Evolutionary conservation across 805 yeast genomes (phyloP).

Genomic region (Yamadazyma scolyti): DNA sequence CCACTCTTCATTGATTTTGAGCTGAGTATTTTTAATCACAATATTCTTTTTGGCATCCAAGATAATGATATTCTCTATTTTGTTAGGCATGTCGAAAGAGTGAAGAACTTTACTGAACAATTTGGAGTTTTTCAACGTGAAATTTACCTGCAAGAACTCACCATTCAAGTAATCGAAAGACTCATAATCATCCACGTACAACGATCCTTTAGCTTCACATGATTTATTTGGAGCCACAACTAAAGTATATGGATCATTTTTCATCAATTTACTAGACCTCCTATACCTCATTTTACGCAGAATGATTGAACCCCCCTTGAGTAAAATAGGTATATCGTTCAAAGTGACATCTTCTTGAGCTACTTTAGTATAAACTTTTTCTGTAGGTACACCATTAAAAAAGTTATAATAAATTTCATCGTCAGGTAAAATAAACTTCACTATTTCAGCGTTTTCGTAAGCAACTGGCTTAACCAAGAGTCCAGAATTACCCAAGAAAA

Average conservation of each 20-base stretch:
- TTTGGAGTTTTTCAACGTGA: slow-evolving; percentile 15
- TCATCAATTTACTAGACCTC: slow-evolving; percentile 74
- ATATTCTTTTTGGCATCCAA: slow-evolving; percentile 24
- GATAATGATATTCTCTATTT: slow-evolving; percentile 54
- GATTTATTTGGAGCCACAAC: slow-evolving; percentile 52
- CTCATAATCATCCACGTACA: slow-evolving; percentile 86
- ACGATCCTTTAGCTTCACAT: slow-evolving; percentile 51
- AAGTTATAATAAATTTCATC: slow-evolving; percentile 55
- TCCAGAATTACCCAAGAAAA: slow-evolving; percentile 69
- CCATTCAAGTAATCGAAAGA: slow-evolving; percentile 55
- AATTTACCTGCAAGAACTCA: slow-evolving; percentile 42
- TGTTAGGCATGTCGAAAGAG: slow-evolving; percentile 24
- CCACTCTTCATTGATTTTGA: slow-evolving; percentile 50
- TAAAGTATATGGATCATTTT: slow-evolving; percentile 75
- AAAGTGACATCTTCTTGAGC: slow-evolving; percentile 43
- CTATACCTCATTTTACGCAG: slow-evolving; percentile 70
- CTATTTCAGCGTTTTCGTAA: slow-evolving; percentile 41
- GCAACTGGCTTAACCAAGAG: slow-evolving; percentile 79
- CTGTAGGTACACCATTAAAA: slow-evolving; percentile 26
- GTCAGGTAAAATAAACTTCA: slow-evolving; percentile 52
- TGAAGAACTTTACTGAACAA: slow-evolving; percentile 3
- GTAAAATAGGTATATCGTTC: slow-evolving; percentile 62
- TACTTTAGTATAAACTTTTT: slow-evolving; percentile 3
- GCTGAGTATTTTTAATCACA: slow-evolving; percentile 47
- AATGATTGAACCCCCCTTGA: slow-evolving; percentile 77